Percentiles rank a stretch among this genome's conserved stretches.
These are phyloP conservation scores for Skeletonema costatum DNA, from an alignment of 108 stramenopile species.

Conservation along the genomic window DNA sequence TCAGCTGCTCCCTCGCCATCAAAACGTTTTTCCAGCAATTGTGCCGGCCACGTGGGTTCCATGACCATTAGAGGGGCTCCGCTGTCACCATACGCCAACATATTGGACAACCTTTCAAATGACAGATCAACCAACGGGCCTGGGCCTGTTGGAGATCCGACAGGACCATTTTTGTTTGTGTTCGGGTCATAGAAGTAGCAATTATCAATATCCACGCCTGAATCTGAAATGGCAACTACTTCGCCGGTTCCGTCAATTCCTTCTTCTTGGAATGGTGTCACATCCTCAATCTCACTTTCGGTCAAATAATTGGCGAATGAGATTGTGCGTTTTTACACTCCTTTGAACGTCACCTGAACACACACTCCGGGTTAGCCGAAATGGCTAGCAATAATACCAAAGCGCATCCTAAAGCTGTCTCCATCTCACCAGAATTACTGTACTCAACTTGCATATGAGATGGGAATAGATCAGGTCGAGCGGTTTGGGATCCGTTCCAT, in stretches of 20 bases:
- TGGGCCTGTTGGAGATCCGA: no score
- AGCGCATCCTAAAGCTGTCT: constrained; percentile 10
- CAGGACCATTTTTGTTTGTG: background rate
- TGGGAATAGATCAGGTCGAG: background rate
- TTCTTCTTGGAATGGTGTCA: constrained; percentile 31
- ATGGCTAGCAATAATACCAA: constrained; percentile 16
- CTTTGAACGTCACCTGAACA: constrained; percentile 14
- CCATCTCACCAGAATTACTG: constrained; percentile 21
- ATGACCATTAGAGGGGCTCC: constrained; percentile 34
- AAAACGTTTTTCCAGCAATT: constrained; percentile 31
- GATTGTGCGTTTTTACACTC: constrained; percentile 9
- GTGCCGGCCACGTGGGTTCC: constrained; percentile 45
- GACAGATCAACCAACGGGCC: background rate
- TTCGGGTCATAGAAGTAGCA: constrained; percentile 49
- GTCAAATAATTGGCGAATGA: constrained; percentile 6
- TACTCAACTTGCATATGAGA: constrained; percentile 12
- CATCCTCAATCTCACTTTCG: constrained; percentile 36
- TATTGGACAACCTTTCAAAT: constrained; percentile 40
- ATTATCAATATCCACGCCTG: constrained; percentile 46
- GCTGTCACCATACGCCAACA: constrained; percentile 25
- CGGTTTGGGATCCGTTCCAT: constrained; percentile 9
- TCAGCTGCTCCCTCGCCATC: constrained; percentile 20
- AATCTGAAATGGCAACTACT: constrained; percentile 45
- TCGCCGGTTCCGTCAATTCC: constrained; percentile 48
- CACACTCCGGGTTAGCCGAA: constrained; percentile 17